Evolutionary conservation across 306 rosid species (phyloP).

Genomic region (Dalbergia cultrata): DNA sequence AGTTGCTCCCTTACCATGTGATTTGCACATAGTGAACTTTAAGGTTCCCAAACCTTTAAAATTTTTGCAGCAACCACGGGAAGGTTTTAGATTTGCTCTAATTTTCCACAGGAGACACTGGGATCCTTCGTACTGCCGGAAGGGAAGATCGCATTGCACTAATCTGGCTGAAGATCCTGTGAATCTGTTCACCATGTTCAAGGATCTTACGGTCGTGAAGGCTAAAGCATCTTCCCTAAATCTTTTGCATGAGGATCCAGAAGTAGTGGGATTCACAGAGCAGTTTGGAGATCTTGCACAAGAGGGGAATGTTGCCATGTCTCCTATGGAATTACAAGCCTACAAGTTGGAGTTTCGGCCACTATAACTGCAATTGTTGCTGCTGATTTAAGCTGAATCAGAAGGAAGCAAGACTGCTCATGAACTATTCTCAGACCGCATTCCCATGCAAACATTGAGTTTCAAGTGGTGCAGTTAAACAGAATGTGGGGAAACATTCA

Average conservation of each 20-base stretch:
- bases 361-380: conserved; percentile 29
- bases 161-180: conserved; percentile 68
- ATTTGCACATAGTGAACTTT: conserved; percentile 90
- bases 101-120: conserved; percentile 77
- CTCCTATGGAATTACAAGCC: conserved; percentile 95
- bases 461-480: conserved; percentile 45
- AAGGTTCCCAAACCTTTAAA: conserved; percentile 88
- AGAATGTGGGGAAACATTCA: conserved; percentile 28
- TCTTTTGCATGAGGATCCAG: conserved; percentile 87
- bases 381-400: conserved; percentile 37
- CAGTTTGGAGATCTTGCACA: conserved; percentile 65
- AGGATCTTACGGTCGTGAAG: conserved; percentile 63
- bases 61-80: conserved; percentile 65
- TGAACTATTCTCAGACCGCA: conserved; percentile 38
- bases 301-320: conserved; percentile 75
- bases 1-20: conserved; percentile 84
- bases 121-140: conserved; percentile 87
- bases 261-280: conserved; percentile 77
- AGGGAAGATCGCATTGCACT: conserved; percentile 84
- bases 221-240: conserved; percentile 81
- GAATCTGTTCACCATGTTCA: conserved; percentile 76
- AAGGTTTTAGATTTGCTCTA: conserved; percentile 70
- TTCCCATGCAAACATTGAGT: conserved; percentile 32
- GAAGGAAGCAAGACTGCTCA: conserved; percentile 28
- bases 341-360: conserved; percentile 82